A percentile compares a stretch with the other conserved stretches of the same genome.
phyloP scores from a whole-genome alignment of 1,284 basidiomycete species.

The Cerrena zonata region DNA sequence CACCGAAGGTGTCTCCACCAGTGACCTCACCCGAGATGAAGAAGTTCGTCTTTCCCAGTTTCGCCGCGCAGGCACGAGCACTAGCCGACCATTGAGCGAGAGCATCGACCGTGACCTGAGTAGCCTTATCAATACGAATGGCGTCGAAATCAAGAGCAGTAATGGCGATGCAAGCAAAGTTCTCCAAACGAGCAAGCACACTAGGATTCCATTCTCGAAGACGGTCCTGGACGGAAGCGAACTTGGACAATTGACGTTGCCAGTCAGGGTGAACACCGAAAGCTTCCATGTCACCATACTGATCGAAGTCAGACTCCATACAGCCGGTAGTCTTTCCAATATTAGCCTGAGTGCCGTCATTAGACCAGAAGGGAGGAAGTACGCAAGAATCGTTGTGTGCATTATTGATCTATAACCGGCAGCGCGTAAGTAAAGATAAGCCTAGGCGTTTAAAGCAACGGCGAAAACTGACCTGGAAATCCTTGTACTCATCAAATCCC shows the following conservation, averaged over 20 bases:
- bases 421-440: slow-evolving; percentile 1
- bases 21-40: slow-evolving; percentile 88
- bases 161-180: slow-evolving; percentile 80
- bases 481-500: slow-evolving; percentile 78
- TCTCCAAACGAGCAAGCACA: slow-evolving; percentile 71
- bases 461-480: slow-evolving; percentile 56
- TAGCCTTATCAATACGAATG: slow-evolving; percentile 91
- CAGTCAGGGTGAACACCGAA: slow-evolving; percentile 93
- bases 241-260: slow-evolving; percentile 89
- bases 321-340: slow-evolving; percentile 60
- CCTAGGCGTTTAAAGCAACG: background rate
- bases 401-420: slow-evolving; percentile 49
- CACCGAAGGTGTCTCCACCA: slow-evolving; percentile 86
- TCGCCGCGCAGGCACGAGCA: slow-evolving; percentile 67
- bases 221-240: slow-evolving; percentile 91
- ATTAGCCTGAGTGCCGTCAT: slow-evolving; percentile 61
- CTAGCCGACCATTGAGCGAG: slow-evolving; percentile 69
- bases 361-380: slow-evolving; percentile 74
- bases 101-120: slow-evolving; percentile 80
- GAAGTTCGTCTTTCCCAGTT: slow-evolving; percentile 78
- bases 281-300: slow-evolving; percentile 91
- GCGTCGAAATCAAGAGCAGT: slow-evolving; percentile 83
- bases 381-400: slow-evolving; percentile 66
- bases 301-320: slow-evolving; percentile 79
- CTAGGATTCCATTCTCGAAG: slow-evolving; percentile 79